Evolutionary conservation across 2,329 filamentous ascomycete species (phyloP), one percentile per base, ranked within the genome.

Genomic region (Ophidiomyces ophidiicola): DNA sequence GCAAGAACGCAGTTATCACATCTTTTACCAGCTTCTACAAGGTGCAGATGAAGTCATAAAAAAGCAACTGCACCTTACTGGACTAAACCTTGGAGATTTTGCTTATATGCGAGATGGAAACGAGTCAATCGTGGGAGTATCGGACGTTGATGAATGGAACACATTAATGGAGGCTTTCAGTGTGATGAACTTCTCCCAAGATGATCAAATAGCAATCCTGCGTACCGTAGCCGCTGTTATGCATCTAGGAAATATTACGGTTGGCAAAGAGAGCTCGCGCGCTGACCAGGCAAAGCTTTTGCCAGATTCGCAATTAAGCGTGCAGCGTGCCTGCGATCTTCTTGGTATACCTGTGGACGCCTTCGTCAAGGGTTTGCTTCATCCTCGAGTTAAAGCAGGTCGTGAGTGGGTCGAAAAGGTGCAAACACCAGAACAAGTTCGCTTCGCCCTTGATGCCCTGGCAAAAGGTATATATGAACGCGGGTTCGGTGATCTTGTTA

Each of bases 331-430:
- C 5, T 94, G 87, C 54, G 71, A 74, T 31, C 72, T 98, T 19
- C 72, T 96, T 4, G 88, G 87, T 0, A 87, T 98, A 12, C 74
- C 82, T 2, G 55, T 81, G 0, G 87, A 94, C 26, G 76, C 82
- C 1, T 98, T 98, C 48, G 69, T 93, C 7, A 83, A 86, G 55
- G 87, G 85, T 0, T 67, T 98, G 4, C 69, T 98, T 7, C 90
- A 96, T 54, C 90, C 90, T 6, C 83, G 78, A 42, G 92, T 98
- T 28, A 94, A 94, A 61, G 90, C 90, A 29, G 90, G 90, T 14
- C 77, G 87, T 37, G 90, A 98, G 63, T 96, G 88, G 90, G 90
- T 98, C 2, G 87, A 96, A 56, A 98, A 96, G 59, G 87, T 92
- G 1, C 90, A 98, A 57, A 96, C 88, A 1, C 88, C 90, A 0